These are phyloP conservation scores for Wallacemonas sp. DNA, from an alignment of 208 protist species.

Conservation along the genomic window DNA sequence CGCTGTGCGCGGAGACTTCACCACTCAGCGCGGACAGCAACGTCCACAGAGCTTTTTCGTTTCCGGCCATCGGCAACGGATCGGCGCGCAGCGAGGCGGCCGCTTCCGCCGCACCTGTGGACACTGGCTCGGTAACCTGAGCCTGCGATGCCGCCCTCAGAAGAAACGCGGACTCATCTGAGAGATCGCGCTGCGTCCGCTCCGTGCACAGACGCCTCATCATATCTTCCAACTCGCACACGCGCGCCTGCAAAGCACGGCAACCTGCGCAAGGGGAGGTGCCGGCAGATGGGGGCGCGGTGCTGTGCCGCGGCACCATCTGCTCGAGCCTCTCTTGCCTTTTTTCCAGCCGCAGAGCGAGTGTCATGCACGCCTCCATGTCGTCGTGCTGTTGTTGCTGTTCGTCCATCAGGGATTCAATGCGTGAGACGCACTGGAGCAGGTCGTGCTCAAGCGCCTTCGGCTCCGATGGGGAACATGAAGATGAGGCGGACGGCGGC, in stretches of 20 bases:
- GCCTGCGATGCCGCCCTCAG: neutral
- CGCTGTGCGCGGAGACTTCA: neutral
- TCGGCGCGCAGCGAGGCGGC: neutral
- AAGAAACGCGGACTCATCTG: neutral
- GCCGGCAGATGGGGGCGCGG: no score
- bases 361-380: neutral
- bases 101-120: neutral
- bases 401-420: constrained; percentile 32
- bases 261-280: neutral
- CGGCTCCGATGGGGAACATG: neutral
- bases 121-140: neutral
- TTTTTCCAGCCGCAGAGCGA: neutral
- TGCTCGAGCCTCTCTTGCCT: neutral
- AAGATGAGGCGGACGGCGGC: neutral
- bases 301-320: no score
- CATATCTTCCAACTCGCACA: neutral
- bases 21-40: neutral
- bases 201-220: neutral
- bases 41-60: neutral
- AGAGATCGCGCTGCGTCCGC: neutral
- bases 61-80: neutral
- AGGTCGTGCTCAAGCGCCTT: constrained; percentile 28
- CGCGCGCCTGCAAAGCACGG: neutral
- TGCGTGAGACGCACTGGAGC: constrained; percentile 21
- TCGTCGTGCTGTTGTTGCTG: constrained; percentile 18